Percentiles rank a stretch among this genome's conserved stretches.
phyloP scores from a whole-genome alignment of 1,139 yeast species.

The Blastobotrys petasosporus region DNA sequence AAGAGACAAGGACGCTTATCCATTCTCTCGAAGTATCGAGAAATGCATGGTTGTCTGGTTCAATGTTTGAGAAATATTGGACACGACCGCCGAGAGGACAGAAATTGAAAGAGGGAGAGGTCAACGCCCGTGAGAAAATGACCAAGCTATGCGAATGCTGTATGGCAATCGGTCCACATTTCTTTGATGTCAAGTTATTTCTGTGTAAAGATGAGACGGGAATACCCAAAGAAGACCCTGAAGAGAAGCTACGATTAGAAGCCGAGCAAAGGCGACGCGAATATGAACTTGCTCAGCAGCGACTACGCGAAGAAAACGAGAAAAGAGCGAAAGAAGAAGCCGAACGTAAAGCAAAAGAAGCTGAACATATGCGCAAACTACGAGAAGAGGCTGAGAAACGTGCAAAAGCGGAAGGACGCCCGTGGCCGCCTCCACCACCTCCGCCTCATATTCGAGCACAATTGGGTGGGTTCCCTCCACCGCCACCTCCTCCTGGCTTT shows the following conservation, averaged over 20 bases:
- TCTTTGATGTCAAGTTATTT: constrained; percentile 68
- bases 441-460: no score
- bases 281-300: constrained; percentile 6
- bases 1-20: constrained; percentile 55
- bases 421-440: no score
- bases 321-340: constrained; percentile 6
- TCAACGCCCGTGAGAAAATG: constrained; percentile 78
- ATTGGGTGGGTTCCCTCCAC: no score
- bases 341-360: constrained; percentile 1
- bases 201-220: constrained; percentile 52
- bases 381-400: constrained; percentile 4
- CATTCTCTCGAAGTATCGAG: constrained; percentile 73
- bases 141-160: constrained; percentile 76
- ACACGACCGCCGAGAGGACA: constrained; percentile 49
- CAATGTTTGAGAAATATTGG: constrained; percentile 80
- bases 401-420: no score
- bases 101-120: constrained; percentile 43
- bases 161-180: constrained; percentile 76
- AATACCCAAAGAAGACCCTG: constrained; percentile 15
- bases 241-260: constrained; percentile 9
- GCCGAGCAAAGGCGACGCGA: constrained; percentile 2
- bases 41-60: constrained; percentile 62
- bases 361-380: constrained; percentile 2
- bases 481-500: no score
- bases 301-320: constrained; percentile 5